Percentiles rank a stretch among this genome's conserved stretches.
Evolutionary conservation across 2,329 filamentous ascomycete genomes (phyloP).

Genomic region (Trichoderma hamatum): DNA sequence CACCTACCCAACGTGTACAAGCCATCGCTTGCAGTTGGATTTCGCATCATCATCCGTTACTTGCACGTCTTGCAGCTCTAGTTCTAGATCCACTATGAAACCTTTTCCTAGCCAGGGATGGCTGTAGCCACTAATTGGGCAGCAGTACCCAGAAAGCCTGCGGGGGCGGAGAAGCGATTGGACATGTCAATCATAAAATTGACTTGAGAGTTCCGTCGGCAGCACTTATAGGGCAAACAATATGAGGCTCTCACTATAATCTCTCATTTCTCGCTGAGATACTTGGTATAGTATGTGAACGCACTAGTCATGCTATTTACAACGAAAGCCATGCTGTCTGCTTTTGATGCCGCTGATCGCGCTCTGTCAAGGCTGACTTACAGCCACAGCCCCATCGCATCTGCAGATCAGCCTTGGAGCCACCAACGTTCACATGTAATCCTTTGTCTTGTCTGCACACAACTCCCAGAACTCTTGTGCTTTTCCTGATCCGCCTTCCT

Average conservation of each 20-base stretch:
- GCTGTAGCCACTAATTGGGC: neutral
- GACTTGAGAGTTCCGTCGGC: too few species aligned
- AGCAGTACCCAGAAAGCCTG: neutral
- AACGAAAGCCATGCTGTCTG: neutral
- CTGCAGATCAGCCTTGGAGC: neutral
- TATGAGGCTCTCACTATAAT: neutral
- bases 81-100: neutral
- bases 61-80: neutral
- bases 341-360: too few species aligned
- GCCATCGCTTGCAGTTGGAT: neutral
- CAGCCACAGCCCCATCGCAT: neutral
- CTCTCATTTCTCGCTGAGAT: neutral
- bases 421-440: slow-evolving; percentile 8
- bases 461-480: slow-evolving; percentile 37
- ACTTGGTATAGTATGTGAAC: neutral
- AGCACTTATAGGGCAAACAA: too few species aligned
- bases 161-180: neutral
- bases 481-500: slow-evolving; percentile 36
- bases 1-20: neutral
- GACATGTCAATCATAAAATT: too few species aligned
- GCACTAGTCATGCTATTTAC: neutral
- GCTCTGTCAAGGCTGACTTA: neutral
- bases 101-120: neutral
- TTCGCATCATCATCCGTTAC: neutral
- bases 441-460: slow-evolving; percentile 32